Percentiles rank a stretch among this genome's conserved stretches.
Conservation (phyloP, 306 rosid genomes). For the Begonia peltatifolia region DNA sequence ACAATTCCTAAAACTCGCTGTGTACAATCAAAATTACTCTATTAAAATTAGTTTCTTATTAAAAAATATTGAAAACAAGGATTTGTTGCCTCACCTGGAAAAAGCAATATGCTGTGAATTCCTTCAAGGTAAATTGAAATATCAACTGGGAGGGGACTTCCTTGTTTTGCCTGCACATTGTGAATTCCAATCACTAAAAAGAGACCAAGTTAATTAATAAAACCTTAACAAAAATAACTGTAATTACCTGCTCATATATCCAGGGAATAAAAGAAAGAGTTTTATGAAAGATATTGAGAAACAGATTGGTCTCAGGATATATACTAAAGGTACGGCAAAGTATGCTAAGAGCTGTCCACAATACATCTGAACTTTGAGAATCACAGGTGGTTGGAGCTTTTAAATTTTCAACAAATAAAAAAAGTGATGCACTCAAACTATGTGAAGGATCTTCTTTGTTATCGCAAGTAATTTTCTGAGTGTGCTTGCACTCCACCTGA, state of each 20-base stretch:
- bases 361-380: constrained; percentile 41
- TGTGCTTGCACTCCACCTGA: constrained; percentile 28
- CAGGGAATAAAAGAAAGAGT: constrained; percentile 80
- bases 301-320: constrained; percentile 50
- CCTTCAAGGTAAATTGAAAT: constrained; percentile 70
- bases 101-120: constrained; percentile 61
- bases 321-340: constrained; percentile 60
- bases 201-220: constrained; percentile 9
- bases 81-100: constrained; percentile 43
- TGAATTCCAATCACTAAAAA: constrained; percentile 12
- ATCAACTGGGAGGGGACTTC: constrained; percentile 27
- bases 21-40: too few species aligned
- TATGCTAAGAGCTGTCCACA: constrained; percentile 71
- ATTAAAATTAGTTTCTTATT: too few species aligned
- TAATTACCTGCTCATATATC: constrained; percentile 62
- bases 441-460: constrained; percentile 45
- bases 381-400: constrained; percentile 29
- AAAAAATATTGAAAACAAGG: too few species aligned
- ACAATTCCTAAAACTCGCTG: too few species aligned
- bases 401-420: constrained; percentile 36
- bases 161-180: constrained; percentile 47
- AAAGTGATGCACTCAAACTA: constrained; percentile 40
- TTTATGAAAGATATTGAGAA: constrained; percentile 45
- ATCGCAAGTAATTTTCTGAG: constrained; percentile 26
- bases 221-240: constrained; percentile 17